Base-by-base conservation (phyloP, 2,329 filamentous ascomycete genomes). In the Phialophora chinensis region DNA sequence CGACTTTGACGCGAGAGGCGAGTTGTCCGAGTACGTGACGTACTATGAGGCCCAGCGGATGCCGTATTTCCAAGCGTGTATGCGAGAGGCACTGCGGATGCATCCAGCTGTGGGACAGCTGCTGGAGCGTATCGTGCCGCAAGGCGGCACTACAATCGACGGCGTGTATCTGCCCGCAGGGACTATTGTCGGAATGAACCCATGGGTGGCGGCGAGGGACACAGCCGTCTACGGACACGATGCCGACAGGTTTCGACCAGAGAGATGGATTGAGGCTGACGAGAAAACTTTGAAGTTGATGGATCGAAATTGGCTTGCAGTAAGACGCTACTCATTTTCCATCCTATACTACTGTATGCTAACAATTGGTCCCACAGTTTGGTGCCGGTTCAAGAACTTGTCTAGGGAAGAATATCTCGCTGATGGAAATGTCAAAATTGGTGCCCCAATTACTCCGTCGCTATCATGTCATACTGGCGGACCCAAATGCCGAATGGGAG, bases 351-450 rank as follows among this genome's bases (percentile, higher is more conserved):
- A 29, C 38, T 5, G 54, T 20, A 14, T 20, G 20, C 54, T 59
- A 35, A 56, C 53, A 12, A n/a, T 6, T 25, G 17, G 38, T 44
- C 38, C 38, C 31, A n/a, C 67, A 70, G 59, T 86, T 86, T 71
- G 84, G 84, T 1, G 81, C 81, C 8, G 84, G 84, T 0, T 77
- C 82, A 2, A 74, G 84, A 66, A 85, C 84, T 0, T 74, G 72
- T 59, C 65, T 74, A 20, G 72, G 72, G 1, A 73, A 73, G 53
- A 73, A 74, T 52, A 72, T 75, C 27, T 69, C 68, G 2, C 58
- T 71, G 25, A 58, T 74, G 52, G 73, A 75, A 56, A 74, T 75
- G 52, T 70, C 65, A 3, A 75, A 75, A 62, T 60, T 74, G 17
- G 67, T 72, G 14, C 72, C 72, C 23, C 68, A 68, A 50, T 60